Conservation (phyloP, 2,329 filamentous ascomycete species). For the Exophiala bonariae region DNA sequence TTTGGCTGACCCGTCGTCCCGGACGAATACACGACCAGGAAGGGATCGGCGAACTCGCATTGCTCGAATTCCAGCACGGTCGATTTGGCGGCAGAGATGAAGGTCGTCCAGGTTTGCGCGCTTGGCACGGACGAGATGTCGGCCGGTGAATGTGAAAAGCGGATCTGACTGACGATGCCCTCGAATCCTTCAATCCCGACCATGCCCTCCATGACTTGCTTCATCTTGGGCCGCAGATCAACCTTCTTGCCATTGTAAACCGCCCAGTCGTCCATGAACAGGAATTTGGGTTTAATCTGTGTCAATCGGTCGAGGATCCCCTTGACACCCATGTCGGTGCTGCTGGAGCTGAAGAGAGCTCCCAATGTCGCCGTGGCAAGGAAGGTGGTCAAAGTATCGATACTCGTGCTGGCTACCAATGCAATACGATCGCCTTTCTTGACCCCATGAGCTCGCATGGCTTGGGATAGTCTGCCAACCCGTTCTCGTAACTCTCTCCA, state of each 20-base stretch:
- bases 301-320: constrained; percentile 72
- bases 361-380: constrained; percentile 70
- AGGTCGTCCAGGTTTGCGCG: constrained; percentile 41
- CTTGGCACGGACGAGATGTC: constrained; percentile 57
- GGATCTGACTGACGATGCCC: constrained; percentile 64
- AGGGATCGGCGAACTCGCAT: constrained; percentile 70
- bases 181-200: constrained; percentile 60
- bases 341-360: constrained; percentile 72
- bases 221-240: constrained; percentile 73
- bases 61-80: constrained; percentile 35
- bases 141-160: constrained; percentile 58
- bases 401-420: constrained; percentile 71
- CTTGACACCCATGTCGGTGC: constrained; percentile 80
- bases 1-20: constrained; percentile 84
- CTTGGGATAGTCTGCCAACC: constrained; percentile 62
- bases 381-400: constrained; percentile 72
- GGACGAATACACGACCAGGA: constrained; percentile 74
- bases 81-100: constrained; percentile 33
- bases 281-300: constrained; percentile 73
- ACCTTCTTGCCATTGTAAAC: constrained; percentile 76
- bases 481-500: constrained; percentile 66
- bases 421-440: constrained; percentile 72
- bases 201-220: constrained; percentile 65
- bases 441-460: constrained; percentile 67
- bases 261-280: constrained; percentile 82